phyloP scores from a whole-genome alignment of 2,329 filamentous ascomycete genomes.

The Dothideomycetes sp. region DNA sequence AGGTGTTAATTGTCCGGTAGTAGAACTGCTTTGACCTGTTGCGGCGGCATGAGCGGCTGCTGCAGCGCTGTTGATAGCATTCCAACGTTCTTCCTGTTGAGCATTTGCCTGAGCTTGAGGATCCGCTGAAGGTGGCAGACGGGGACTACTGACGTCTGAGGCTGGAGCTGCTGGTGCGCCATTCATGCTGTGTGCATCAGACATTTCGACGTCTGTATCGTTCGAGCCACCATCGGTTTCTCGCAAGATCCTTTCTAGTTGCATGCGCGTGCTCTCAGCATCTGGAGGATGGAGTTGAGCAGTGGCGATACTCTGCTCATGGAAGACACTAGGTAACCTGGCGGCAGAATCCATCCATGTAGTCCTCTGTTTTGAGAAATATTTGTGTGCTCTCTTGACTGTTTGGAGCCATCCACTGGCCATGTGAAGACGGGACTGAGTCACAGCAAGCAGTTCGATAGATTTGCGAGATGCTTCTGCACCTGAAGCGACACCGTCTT shows the following conservation, averaged over 20 bases:
- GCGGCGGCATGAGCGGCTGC: slow-evolving; percentile 20
- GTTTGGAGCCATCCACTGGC: slow-evolving; percentile 47
- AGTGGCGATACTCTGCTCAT: slow-evolving; percentile 22
- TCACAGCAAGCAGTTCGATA: slow-evolving; percentile 42
- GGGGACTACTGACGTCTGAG: slow-evolving; percentile 24
- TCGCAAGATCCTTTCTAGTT: slow-evolving; percentile 29
- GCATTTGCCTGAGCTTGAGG: slow-evolving; percentile 14
- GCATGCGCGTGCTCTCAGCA: slow-evolving; percentile 35
- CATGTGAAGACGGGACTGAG: slow-evolving; percentile 47
- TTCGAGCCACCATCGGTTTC: slow-evolving; percentile 28
- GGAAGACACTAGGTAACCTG: slow-evolving; percentile 23
- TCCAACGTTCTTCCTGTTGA: slow-evolving; percentile 29
- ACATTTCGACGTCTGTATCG: slow-evolving; percentile 30
- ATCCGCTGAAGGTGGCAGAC: slow-evolving; percentile 15
- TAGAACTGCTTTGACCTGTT: slow-evolving; percentile 18
- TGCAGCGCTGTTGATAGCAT: slow-evolving; percentile 30
- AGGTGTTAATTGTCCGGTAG: neutral
- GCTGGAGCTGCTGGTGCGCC: slow-evolving; percentile 18
- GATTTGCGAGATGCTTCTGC: slow-evolving; percentile 41
- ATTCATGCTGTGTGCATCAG: slow-evolving; percentile 18
- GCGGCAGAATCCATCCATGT: slow-evolving; percentile 35
- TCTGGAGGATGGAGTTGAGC: slow-evolving; percentile 32
- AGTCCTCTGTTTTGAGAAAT: slow-evolving; percentile 43
- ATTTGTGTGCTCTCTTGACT: slow-evolving; percentile 45
- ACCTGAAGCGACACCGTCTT: slow-evolving; percentile 16